phyloP scores from a whole-genome alignment of 176 grass and related monocot genomes.

The Metroxylon sagu region DNA sequence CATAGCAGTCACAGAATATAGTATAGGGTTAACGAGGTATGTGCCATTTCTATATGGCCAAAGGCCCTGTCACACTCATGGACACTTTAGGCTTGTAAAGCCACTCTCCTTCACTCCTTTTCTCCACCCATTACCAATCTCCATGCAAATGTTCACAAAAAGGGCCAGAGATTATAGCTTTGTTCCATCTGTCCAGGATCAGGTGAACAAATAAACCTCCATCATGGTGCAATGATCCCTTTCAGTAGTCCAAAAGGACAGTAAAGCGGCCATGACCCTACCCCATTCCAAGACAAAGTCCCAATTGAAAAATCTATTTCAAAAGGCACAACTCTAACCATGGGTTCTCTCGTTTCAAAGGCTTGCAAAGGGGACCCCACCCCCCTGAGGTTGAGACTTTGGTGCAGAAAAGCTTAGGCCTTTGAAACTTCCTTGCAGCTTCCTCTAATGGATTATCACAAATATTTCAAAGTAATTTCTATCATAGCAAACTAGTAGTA shows the following conservation, averaged over 20 bases:
- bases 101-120: conserved; percentile 19
- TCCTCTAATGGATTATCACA: background rate
- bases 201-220: conserved; percentile 35
- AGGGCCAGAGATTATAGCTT: conserved; percentile 30
- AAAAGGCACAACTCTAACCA: background rate
- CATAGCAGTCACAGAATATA: conserved; percentile 8
- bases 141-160: conserved; percentile 26
- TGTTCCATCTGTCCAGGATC: conserved; percentile 37
- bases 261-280: conserved; percentile 7
- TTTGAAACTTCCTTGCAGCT: conserved; percentile 1
- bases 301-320: background rate
- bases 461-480: background rate
- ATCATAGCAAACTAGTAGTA: conserved; percentile 9
- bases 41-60: conserved; percentile 32
- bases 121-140: conserved; percentile 8
- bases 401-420: background rate
- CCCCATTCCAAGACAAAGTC: background rate
- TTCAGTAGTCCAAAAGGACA: conserved; percentile 30
- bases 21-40: conserved; percentile 15
- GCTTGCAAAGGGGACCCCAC: background rate
- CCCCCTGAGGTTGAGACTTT: background rate
- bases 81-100: conserved; percentile 4
- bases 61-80: conserved; percentile 28
- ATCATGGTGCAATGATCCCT: conserved; percentile 54
- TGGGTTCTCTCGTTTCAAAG: background rate